phyloP scores from a whole-genome alignment of 345 rosid species.

The Eucalyptus camaldulensis region DNA sequence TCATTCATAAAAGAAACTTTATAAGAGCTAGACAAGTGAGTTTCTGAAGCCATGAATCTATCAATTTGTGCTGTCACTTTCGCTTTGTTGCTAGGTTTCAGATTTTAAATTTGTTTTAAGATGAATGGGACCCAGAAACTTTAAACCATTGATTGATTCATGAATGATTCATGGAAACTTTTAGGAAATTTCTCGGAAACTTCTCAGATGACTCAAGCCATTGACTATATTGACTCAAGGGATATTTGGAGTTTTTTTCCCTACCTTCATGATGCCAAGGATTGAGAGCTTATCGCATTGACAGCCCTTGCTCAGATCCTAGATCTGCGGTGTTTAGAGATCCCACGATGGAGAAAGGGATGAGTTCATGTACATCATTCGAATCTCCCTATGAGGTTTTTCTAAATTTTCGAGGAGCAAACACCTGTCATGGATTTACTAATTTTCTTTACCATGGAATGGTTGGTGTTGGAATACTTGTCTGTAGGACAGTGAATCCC shows the following conservation, averaged over 20 bases:
- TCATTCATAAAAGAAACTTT: no score
- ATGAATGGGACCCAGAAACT: neutral
- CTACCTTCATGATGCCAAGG: neutral
- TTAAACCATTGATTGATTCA: neutral
- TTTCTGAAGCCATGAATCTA: neutral
- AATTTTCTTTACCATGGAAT: neutral
- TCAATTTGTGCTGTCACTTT: neutral
- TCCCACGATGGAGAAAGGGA: neutral
- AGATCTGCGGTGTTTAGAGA: neutral
- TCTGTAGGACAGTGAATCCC: neutral
- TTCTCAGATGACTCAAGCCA: neutral
- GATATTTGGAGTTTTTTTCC: neutral
- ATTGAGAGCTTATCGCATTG: accelerated
- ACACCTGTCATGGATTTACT: neutral
- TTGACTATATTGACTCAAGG: neutral
- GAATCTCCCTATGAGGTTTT: neutral
- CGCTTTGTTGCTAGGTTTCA: neutral
- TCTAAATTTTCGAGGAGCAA: neutral
- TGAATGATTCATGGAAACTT: neutral
- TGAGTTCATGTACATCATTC: accelerated
- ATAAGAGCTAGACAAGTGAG: no score
- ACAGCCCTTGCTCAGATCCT: neutral
- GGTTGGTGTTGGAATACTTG: neutral
- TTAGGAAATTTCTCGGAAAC: neutral
- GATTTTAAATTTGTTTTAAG: neutral